Evolutionary conservation across 2,329 filamentous ascomycete species (phyloP), one percentile per base, ranked within the genome.

Genomic region (Monosporascus sp.): DNA sequence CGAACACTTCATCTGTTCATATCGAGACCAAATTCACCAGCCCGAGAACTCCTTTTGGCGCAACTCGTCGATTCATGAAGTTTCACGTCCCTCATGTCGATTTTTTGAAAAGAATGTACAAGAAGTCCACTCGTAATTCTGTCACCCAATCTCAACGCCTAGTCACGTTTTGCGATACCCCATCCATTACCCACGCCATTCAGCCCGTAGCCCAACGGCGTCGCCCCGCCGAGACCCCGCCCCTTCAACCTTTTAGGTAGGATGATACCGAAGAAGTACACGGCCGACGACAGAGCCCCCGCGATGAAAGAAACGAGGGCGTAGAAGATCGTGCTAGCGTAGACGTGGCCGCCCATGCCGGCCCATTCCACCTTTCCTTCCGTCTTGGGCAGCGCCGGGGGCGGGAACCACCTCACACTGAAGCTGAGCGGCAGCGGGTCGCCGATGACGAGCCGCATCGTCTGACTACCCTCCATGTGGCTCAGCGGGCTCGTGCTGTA

Each of bases 341-440:
- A 85, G 35, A 86, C 76, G 59, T 86, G 82, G 0, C 82, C 81
- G 17, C 83, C 82, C 70, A 86, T 78, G 3, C 84, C 84, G 55
- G 79, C 76, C 84, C 84, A 86, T 69, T 85, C 81, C 6, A 86
- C 81, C 56, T 74, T 76, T 11, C 84, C 84, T 68, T 85, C 83
- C n/a, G 78, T 82, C 68, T 79, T 80, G 58, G 88, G 89, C 58
- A 93, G 74, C 38, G 79, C 76, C 1, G 88, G 86, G 24, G 82
- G 88, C 1, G 88, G 87, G 69, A 93, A 94, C 94, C 94, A 97
- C 45, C 90, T 78, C 16, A 97, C 86, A 41, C 84, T 88, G 64
- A 97, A 89, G 45, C 78, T 80, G 61, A 97, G 76, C 0, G 89
- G 87, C 53, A 97, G 70, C 5, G 88, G 82, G 70, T 97, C 92